A percentile compares a stretch with the other conserved stretches of the same genome.
Evolutionary conservation across 192 early-diverging fungal genomes (phyloP).

Genomic region (Fimicolochytrium jonesii): DNA sequence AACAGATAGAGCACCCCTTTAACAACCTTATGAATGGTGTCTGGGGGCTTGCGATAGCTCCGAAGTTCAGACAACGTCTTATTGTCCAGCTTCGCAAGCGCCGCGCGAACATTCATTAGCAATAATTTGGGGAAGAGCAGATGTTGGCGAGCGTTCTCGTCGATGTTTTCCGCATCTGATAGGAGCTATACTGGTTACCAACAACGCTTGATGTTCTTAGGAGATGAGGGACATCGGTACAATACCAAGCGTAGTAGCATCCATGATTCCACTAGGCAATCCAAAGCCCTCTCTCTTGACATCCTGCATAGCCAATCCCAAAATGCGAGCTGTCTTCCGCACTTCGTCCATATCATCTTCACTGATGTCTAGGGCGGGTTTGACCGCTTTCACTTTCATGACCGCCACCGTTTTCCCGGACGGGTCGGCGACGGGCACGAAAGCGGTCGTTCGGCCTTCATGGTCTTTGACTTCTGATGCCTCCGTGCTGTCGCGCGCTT

Average conservation of each 20-base stretch:
- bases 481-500: too few species aligned
- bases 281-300: constrained; percentile 26
- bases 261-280: too few species aligned
- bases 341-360: constrained; percentile 40
- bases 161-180: constrained; percentile 45
- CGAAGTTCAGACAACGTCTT: constrained; percentile 46
- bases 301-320: constrained; percentile 15
- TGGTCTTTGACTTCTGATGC: background rate
- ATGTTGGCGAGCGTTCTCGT: constrained; percentile 34
- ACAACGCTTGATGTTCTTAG: too few species aligned
- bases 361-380: background rate
- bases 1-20: constrained; percentile 54
- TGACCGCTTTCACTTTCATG: background rate
- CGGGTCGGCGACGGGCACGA: constrained; percentile 34
- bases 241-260: too few species aligned
- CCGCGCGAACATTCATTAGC: constrained; percentile 36
- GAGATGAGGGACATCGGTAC: too few species aligned
- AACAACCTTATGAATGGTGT: constrained; percentile 45
- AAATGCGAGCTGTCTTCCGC: constrained; percentile 15
- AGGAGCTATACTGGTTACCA: too few species aligned
- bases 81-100: constrained; percentile 36
- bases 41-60: constrained; percentile 53
- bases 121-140: constrained; percentile 54
- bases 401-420: constrained; percentile 32
- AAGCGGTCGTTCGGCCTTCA: constrained; percentile 13